Evolutionary conservation across 176 grass and related monocot species (phyloP).

Genomic region (Eleusine indica): DNA sequence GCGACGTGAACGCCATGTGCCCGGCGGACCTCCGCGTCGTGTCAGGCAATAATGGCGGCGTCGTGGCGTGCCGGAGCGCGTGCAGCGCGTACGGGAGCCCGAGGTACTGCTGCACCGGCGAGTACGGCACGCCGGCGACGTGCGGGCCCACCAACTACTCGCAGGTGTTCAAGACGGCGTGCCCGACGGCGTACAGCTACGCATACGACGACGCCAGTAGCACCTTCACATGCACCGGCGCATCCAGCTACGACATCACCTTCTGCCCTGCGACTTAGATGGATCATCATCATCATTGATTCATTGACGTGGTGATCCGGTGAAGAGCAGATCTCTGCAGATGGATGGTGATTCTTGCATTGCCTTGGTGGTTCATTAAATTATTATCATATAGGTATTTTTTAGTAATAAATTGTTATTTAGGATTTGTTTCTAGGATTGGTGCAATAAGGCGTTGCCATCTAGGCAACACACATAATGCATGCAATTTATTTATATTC

Average conservation of each 20-base stretch:
- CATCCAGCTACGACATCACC: conserved; percentile 61
- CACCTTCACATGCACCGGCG: conserved; percentile 62
- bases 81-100: conserved; percentile 59
- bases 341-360: background rate
- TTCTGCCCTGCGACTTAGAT: conserved; percentile 49
- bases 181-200: conserved; percentile 72
- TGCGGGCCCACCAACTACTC: conserved; percentile 66
- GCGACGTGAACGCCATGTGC: conserved; percentile 60
- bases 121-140: conserved; percentile 43
- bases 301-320: background rate
- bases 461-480: background rate
- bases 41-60: background rate
- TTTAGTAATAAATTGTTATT: background rate
- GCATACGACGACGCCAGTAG: conserved; percentile 70
- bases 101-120: conserved; percentile 69
- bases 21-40: conserved; percentile 53
- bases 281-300: too few relatives aligned
- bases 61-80: conserved; percentile 63
- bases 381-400: background rate
- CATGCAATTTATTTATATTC: background rate
- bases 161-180: conserved; percentile 61
- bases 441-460: background rate
- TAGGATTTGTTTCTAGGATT: too few relatives aligned
- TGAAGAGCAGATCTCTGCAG: background rate
- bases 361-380: background rate